phyloP scores from a whole-genome alignment of 1,139 yeast genomes.

The Meyerozyma carpophila region DNA sequence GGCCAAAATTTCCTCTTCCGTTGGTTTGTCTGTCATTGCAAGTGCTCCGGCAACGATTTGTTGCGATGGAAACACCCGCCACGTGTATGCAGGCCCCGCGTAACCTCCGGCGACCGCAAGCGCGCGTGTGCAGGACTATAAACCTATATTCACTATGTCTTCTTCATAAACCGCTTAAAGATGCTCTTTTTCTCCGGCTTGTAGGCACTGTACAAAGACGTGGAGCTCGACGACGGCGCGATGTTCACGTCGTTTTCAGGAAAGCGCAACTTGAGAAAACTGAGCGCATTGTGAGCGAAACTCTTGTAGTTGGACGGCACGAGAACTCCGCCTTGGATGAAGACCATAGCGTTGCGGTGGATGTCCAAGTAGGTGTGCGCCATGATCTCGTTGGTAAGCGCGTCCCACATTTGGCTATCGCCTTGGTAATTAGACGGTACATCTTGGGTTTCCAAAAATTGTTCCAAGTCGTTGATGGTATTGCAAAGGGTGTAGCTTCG shows the following conservation, averaged over 20 bases:
- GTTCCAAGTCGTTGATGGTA: constrained; percentile 31
- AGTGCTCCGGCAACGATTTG: background rate
- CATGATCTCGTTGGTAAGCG: constrained; percentile 29
- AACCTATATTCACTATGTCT: background rate
- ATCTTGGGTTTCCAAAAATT: constrained; percentile 33
- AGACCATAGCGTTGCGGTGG: constrained; percentile 28
- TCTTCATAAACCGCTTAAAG: background rate
- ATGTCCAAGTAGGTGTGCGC: constrained; percentile 28
- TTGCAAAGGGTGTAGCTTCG: constrained; percentile 37
- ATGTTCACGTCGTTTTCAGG: constrained; percentile 7
- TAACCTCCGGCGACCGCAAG: background rate
- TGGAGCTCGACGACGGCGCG: background rate
- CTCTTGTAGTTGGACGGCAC: constrained; percentile 14
- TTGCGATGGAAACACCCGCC: background rate
- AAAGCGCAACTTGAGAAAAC: constrained; percentile 30
- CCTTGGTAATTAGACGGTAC: constrained; percentile 30
- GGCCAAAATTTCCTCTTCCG: constrained; percentile 16
- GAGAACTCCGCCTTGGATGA: constrained; percentile 12
- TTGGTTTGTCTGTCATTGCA: background rate
- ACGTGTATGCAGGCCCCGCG: background rate
- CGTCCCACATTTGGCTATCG: constrained; percentile 26
- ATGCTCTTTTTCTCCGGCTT: background rate
- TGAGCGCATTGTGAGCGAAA: constrained; percentile 28
- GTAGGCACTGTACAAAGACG: background rate
- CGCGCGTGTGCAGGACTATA: background rate